phyloP scores from a whole-genome alignment of 2,329 filamentous ascomycete genomes.

The Herpotrichia juniperi region DNA sequence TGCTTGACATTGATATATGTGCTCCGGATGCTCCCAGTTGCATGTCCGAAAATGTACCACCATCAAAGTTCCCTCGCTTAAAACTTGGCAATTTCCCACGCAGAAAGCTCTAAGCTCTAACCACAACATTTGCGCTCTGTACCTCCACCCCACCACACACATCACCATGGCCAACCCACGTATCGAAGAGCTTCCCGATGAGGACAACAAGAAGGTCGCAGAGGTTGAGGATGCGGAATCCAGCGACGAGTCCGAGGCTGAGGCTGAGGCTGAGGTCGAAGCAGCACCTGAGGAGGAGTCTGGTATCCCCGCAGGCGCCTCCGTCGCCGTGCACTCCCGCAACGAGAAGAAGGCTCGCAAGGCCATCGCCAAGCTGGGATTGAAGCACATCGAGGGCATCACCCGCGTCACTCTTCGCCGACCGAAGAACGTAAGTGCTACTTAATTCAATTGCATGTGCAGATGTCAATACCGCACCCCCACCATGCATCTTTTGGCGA shows the following conservation, averaged over 20 bases:
- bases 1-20: background rate
- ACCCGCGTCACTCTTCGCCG: conserved; percentile 96
- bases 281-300: conserved; percentile 59
- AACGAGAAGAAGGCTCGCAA: conserved; percentile 99
- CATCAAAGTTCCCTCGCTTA: conserved; percentile 28
- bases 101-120: conserved; percentile 7
- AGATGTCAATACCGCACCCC: background rate
- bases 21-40: background rate
- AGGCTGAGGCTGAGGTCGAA: conserved; percentile 60
- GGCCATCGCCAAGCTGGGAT: conserved; percentile 96
- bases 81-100: conserved; percentile 34
- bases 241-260: conserved; percentile 77
- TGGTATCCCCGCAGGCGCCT: conserved; percentile 80
- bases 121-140: conserved; percentile 15
- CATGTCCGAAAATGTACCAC: conserved; percentile 30
- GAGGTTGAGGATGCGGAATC: conserved; percentile 76
- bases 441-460: background rate
- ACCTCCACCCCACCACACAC: conserved; percentile 37
- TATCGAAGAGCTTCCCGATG: conserved; percentile 96
- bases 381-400: conserved; percentile 96
- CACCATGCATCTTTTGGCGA: background rate
- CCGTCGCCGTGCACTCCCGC: conserved; percentile 92
- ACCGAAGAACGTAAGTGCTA: conserved; percentile 91
- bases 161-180: conserved; percentile 92
- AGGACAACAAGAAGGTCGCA: conserved; percentile 76